These are phyloP conservation scores for Lodderomyces margitis DNA, from an alignment of 1,139 yeast genomes.

Conservation along the genomic window DNA sequence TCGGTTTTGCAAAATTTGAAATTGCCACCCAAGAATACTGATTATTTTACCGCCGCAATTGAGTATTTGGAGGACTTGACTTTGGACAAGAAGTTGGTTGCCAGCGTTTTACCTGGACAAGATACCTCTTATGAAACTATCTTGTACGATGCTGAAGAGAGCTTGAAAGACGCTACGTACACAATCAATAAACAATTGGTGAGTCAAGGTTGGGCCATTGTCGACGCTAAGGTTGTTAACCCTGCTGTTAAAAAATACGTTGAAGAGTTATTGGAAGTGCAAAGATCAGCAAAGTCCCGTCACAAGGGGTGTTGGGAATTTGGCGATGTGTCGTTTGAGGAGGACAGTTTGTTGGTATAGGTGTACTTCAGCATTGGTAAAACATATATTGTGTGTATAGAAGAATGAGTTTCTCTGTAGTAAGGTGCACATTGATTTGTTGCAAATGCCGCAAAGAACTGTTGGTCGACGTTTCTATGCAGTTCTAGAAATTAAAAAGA, in stretches of 20 bases:
- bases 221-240: conserved; percentile 40
- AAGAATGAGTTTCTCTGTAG: too few relatives aligned
- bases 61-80: conserved; percentile 55
- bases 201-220: conserved; percentile 64
- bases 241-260: conserved; percentile 36
- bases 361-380: too few relatives aligned
- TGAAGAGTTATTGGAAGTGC: conserved; percentile 40
- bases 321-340: conserved; percentile 72
- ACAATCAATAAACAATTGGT: conserved; percentile 66
- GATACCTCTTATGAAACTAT: conserved; percentile 49
- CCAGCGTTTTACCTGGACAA: conserved; percentile 46
- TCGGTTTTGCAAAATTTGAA: conserved; percentile 55
- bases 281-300: conserved; percentile 47
- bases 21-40: conserved; percentile 62
- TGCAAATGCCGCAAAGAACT: background rate
- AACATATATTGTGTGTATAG: too few relatives aligned
- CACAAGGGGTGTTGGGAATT: conserved; percentile 79
- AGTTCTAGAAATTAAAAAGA: background rate
- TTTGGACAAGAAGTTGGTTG: conserved; percentile 57
- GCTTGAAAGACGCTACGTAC: conserved; percentile 54
- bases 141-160: conserved; percentile 61
- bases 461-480: background rate
- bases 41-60: conserved; percentile 60
- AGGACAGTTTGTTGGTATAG: conserved; percentile 26
- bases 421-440: too few relatives aligned